A percentile compares a stretch with the other conserved stretches of the same genome.
Conservation (phyloP, 495 filamentous ascomycete species). For the Annulohypoxylon bovei region DNA sequence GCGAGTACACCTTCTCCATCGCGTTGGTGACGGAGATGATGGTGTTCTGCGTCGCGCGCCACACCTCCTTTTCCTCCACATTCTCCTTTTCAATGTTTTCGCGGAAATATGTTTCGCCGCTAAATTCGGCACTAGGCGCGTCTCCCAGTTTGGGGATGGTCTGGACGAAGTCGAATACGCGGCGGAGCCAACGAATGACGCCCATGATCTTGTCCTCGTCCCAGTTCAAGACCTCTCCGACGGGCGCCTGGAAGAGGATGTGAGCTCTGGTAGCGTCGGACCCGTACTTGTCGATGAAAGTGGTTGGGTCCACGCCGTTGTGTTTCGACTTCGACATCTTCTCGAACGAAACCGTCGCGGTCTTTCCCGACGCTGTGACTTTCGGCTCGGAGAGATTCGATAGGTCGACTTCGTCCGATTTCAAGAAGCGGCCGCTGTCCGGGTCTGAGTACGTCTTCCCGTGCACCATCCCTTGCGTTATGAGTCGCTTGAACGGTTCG, state of each 20-base stretch:
- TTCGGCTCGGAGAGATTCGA: slow-evolving; percentile 65
- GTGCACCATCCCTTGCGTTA: slow-evolving; percentile 93
- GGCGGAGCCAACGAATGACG: slow-evolving; percentile 79
- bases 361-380: slow-evolving; percentile 66
- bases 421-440: slow-evolving; percentile 77
- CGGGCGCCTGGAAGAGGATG: slow-evolving; percentile 86
- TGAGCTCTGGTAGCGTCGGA: slow-evolving; percentile 88
- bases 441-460: slow-evolving; percentile 85
- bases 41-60: slow-evolving; percentile 71
- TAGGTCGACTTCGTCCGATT: slow-evolving; percentile 77
- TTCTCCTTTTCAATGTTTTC: slow-evolving; percentile 35
- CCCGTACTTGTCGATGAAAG: slow-evolving; percentile 75
- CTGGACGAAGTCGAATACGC: slow-evolving; percentile 68
- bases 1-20: slow-evolving; percentile 72
- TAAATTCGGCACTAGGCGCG: background rate
- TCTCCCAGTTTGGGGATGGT: slow-evolving; percentile 39
- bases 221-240: slow-evolving; percentile 86
- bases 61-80: slow-evolving; percentile 64
- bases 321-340: slow-evolving; percentile 98
- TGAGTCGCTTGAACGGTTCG: slow-evolving; percentile 83
- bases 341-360: slow-evolving; percentile 73
- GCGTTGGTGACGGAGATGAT: slow-evolving; percentile 73
- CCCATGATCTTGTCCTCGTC: slow-evolving; percentile 85
- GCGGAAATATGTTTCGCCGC: slow-evolving; percentile 47
- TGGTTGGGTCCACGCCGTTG: slow-evolving; percentile 86